phyloP scores from a whole-genome alignment of 1,284 basidiomycete genomes.

The Leccinum fuscescens region DNA sequence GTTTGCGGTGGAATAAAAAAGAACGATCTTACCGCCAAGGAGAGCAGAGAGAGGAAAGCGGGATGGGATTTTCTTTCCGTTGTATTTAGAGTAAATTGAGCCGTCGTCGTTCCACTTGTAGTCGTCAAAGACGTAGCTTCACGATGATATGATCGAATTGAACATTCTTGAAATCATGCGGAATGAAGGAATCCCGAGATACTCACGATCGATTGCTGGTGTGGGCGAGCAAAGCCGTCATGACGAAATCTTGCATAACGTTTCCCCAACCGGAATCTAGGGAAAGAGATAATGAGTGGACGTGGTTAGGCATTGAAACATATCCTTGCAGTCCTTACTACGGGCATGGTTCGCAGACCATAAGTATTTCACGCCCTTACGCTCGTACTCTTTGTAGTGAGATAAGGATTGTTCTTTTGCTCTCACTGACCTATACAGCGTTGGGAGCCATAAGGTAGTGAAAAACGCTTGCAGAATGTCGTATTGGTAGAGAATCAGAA shows the following conservation, averaged over 20 bases:
- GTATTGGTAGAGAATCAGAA: conserved; percentile 11
- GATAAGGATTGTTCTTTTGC: conserved; percentile 18
- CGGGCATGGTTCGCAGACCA: conserved; percentile 30
- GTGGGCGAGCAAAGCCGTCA: conserved; percentile 36
- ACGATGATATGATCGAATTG: conserved; percentile 3
- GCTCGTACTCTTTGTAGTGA: conserved; percentile 27
- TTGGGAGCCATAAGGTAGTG: not conserved
- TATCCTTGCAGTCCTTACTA: conserved; percentile 15
- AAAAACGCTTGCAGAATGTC: not conserved
- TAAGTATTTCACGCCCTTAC: conserved; percentile 26
- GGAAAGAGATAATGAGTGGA: not conserved
- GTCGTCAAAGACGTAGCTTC: conserved; percentile 41
- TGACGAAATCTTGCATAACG: conserved; percentile 41
- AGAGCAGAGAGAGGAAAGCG: conserved; percentile 37
- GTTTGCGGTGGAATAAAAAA: not conserved
- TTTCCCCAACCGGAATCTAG: conserved; percentile 41
- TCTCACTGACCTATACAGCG: conserved; percentile 16
- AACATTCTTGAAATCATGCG: not conserved
- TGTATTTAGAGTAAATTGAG: conserved; percentile 31
- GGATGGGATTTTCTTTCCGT: conserved; percentile 36
- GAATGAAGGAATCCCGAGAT: not conserved
- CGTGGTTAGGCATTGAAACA: not conserved
- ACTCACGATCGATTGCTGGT: conserved; percentile 35
- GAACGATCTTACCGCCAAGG: conserved; percentile 24
- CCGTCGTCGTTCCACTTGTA: conserved; percentile 36